Base-by-base conservation (phyloP, 345 rosid species). In the Rhizophora apiculata region DNA sequence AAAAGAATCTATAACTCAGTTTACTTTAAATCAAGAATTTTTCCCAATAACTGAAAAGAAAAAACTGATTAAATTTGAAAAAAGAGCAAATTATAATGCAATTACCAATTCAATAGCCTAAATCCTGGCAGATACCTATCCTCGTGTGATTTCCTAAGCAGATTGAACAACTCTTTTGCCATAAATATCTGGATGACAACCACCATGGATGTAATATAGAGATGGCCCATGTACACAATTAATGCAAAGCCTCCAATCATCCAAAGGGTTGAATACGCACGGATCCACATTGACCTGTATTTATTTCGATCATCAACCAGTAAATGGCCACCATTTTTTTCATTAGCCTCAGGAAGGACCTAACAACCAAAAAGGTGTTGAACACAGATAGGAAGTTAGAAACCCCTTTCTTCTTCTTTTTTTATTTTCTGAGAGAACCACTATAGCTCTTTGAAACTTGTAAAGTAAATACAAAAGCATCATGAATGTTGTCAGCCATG, bases 151-250 rank as follows among this genome's bases (percentile, higher is more conserved):
- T 83, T 88, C 88, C 97, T 87, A 19, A 94, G 82, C 32, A 94
- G 71, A 84, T 83, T 91, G 81, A 94, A 89, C 36, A 94, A 82
- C 80, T 91, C 98, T 79, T 78, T 89, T 49, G 96, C 95, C 98
- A 94, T 94, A 75, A 69, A 89, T 54, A 94, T 88, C 82, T 94
- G 97, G 69, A 94, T 91, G 54, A 94, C 97, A 66, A 94, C 90
- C 27, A 94, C 90, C 98, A 94, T 91, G 53, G 97, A 96, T 20
- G 94, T 85, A 68, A 94, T 91, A 74, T 85, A 94, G 54, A 91
- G 97, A 87, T 94, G 98, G 3, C 98, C 98, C 96, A 91, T 82
- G 86, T 88, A 91, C 76, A 94, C 95, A 68, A 91, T 64, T 30
- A 91, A 75, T 16, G 84, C 87, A 65, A 94, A 94, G 52, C 91